Conservation (phyloP, 2,329 filamentous ascomycete genomes). For the Pleoardoris graminearum region DNA sequence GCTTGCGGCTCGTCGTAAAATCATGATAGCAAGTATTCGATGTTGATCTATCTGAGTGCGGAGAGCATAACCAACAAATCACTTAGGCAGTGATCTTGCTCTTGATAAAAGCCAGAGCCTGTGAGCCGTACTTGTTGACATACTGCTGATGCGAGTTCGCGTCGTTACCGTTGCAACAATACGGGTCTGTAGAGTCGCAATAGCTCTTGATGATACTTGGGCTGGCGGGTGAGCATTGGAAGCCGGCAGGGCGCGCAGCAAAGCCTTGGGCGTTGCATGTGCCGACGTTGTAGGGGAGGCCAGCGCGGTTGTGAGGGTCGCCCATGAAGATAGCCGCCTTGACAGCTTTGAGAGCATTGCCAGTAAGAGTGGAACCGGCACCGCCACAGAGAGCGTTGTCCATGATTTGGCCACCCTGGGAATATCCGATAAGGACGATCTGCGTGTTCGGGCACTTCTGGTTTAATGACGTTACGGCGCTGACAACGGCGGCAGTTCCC, state of each 20-base stretch:
- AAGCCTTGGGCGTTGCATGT: constrained; percentile 64
- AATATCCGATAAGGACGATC: constrained; percentile 66
- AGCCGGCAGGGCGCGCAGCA: constrained; percentile 61
- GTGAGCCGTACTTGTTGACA: constrained; percentile 61
- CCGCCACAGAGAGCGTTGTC: constrained; percentile 66
- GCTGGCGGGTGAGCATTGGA: constrained; percentile 57
- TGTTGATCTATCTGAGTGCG: too few species aligned
- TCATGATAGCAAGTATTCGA: too few species aligned
- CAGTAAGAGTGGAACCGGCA: constrained; percentile 51
- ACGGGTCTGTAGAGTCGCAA: constrained; percentile 66
- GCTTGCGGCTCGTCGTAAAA: too few species aligned
- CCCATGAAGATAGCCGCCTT: constrained; percentile 69
- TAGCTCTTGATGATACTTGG: constrained; percentile 64
- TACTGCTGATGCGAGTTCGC: constrained; percentile 65
- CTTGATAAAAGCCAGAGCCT: constrained; percentile 64
- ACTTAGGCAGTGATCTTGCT: constrained; percentile 51
- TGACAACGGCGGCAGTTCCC: constrained; percentile 62
- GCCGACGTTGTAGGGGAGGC: constrained; percentile 63
- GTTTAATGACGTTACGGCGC: constrained; percentile 63
- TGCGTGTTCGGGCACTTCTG: constrained; percentile 60
- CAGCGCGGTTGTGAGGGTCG: constrained; percentile 60
- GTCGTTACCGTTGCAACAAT: constrained; percentile 68
- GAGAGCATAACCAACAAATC: too few species aligned
- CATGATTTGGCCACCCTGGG: constrained; percentile 66
- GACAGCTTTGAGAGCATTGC: constrained; percentile 57